These are phyloP conservation scores for Exophiala spinifera DNA, from an alignment of 2,329 filamentous ascomycete species.

Conservation along the genomic window DNA sequence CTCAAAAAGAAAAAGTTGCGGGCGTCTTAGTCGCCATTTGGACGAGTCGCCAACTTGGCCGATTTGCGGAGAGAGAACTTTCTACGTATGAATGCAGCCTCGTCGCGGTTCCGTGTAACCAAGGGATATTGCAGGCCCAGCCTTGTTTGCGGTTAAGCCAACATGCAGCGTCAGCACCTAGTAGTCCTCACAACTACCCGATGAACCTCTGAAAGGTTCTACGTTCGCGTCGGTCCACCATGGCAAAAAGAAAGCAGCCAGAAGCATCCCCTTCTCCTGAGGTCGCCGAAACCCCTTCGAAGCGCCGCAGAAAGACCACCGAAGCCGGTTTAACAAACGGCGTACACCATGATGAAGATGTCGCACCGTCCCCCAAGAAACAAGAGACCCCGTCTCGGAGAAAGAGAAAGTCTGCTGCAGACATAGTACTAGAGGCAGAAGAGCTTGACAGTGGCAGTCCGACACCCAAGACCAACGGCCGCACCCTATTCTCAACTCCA, in stretches of 20 bases:
- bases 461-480: conserved; percentile 32
- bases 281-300: conserved; percentile 17
- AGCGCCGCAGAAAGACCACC: conserved; percentile 16
- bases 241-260: conserved; percentile 21
- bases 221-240: background rate
- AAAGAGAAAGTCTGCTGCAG: conserved; percentile 12
- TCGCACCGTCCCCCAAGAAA: conserved; percentile 38
- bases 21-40: too few relatives aligned
- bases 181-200: background rate
- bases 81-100: too few relatives aligned
- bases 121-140: background rate
- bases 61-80: conserved; percentile 16
- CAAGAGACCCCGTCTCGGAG: conserved; percentile 27
- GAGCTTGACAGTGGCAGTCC: conserved; percentile 20
- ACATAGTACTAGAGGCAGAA: conserved; percentile 14
- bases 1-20: too few relatives aligned
- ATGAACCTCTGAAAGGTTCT: too few relatives aligned
- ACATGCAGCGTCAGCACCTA: background rate
- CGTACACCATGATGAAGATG: conserved; percentile 14
- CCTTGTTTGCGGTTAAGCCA: background rate
- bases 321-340: conserved; percentile 5
- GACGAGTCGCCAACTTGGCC: background rate
- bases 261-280: conserved; percentile 9
- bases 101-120: too few relatives aligned
- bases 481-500: conserved; percentile 41